Evolutionary conservation across 2,329 filamentous ascomycete species (phyloP), one percentile per base, ranked within the genome.

Genomic region (Xylariaceae sp.): DNA sequence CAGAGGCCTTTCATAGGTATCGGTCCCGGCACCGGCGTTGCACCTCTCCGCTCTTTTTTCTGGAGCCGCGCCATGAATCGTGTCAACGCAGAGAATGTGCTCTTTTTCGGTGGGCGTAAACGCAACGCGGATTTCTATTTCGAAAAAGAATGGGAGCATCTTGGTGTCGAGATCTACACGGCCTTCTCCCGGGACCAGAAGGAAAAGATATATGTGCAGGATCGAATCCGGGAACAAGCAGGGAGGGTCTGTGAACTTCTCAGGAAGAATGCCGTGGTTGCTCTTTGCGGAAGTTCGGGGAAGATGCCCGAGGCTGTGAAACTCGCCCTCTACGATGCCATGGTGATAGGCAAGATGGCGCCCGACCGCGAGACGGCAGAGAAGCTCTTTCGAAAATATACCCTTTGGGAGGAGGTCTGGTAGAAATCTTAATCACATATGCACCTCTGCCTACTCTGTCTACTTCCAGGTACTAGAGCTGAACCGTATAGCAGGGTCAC

Each of bases 91-190:
- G 30, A 36, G 12, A 37, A 54, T 3, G 47, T 85, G 1, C 66
- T 98, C 2, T 81, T 96, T 58, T 96, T 87, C 45, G 92, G 92
- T 9, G 87, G 84, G 44, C 79, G 92, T 19, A 93, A 85, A 49
- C 61, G 67, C 9, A 49, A 63, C 0, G 74, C 80, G 0, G 92
- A 98, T 55, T 95, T 76, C 59, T 89, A 88, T 61, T 98, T 92
- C 55, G 58, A 67, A 5, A 58, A 79, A 0, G 89, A 96, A 42
- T 95, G 88, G 88, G 50, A 62, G 2, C 25, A 51, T 0, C 44
- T 79, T 2, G 43, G 56, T 5, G 43, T 84, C 5, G 59, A 66
- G 5, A 67, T 83, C 2, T 61, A 71, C 32, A 70, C 76, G 0
- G 83, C 82, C 0, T 87, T 87, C 52, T 87, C 82, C 3, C 61